These are phyloP conservation scores for Exophiala aquamarina DNA, from an alignment of 2,329 filamentous ascomycete genomes.

Conservation along the genomic window DNA sequence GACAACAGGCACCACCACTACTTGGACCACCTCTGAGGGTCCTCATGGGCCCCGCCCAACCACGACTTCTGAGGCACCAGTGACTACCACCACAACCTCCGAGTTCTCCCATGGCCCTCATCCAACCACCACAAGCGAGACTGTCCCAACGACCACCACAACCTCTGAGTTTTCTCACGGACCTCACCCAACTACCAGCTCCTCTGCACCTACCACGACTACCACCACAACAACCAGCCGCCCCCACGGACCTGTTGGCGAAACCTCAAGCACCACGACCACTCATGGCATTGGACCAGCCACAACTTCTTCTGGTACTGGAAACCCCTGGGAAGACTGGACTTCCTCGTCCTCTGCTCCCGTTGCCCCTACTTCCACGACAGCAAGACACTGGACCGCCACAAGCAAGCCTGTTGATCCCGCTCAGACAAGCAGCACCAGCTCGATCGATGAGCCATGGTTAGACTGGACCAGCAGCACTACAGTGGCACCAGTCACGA, in stretches of 20 bases:
- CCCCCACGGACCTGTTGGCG: slow-evolving; percentile 1
- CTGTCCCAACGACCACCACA: slow-evolving; percentile 1
- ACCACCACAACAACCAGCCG: slow-evolving; percentile 7
- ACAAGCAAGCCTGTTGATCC: slow-evolving; percentile 8
- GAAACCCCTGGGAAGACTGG: slow-evolving; percentile 12
- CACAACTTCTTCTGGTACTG: slow-evolving; percentile 4
- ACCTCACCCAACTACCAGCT: slow-evolving; percentile 8
- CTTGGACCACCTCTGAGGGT: slow-evolving; percentile 2
- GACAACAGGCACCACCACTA: slow-evolving; percentile 1
- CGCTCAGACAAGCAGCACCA: slow-evolving; percentile 6
- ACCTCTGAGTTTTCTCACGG: slow-evolving; percentile 1
- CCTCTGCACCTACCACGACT: background rate
- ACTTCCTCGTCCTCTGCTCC: slow-evolving; percentile 6
- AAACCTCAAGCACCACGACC: background rate
- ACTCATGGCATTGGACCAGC: background rate
- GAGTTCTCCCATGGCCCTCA: background rate
- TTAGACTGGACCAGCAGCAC: slow-evolving; percentile 37
- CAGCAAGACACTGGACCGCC: slow-evolving; percentile 7
- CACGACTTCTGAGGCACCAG: background rate
- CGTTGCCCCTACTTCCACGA: slow-evolving; percentile 6
- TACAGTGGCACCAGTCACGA: slow-evolving; percentile 27
- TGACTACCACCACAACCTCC: slow-evolving; percentile 5
- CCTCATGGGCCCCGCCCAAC: slow-evolving; percentile 1
- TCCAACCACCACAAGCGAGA: background rate
- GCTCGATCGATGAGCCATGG: slow-evolving; percentile 1